Conservation (phyloP, 2,329 filamentous ascomycete genomes). For the Cordyceps javanica region DNA sequence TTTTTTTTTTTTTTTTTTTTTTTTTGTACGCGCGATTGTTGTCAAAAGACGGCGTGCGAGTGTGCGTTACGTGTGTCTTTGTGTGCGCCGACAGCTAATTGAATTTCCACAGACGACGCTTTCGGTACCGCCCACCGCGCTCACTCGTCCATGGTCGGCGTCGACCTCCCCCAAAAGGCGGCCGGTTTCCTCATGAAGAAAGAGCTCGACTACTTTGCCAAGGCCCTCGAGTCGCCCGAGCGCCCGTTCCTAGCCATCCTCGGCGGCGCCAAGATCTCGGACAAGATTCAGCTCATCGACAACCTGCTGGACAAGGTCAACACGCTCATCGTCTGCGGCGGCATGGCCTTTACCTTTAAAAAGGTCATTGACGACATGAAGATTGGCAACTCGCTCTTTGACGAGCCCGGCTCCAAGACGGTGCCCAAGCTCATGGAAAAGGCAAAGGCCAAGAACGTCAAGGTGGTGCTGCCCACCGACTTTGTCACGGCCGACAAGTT, state of each 20-base stretch:
- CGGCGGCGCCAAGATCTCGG: slow-evolving; percentile 94
- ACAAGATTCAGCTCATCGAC: slow-evolving; percentile 99
- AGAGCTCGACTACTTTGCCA: slow-evolving; percentile 98
- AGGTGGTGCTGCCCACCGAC: slow-evolving; percentile 90
- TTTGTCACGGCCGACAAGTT: slow-evolving; percentile 98
- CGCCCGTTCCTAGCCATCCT: slow-evolving; percentile 98
- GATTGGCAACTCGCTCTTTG: slow-evolving; percentile 89
- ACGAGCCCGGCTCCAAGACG: slow-evolving; percentile 89
- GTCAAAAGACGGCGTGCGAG: too few species aligned
- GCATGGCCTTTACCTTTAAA: slow-evolving; percentile 99
- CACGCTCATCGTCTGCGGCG: slow-evolving; percentile 92
- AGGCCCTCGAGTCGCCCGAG: slow-evolving; percentile 88
- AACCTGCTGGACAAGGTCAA: slow-evolving; percentile 98
- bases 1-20: too few species aligned
- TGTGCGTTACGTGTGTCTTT: too few species aligned
- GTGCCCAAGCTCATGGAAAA: slow-evolving; percentile 84
- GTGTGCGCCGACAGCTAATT: too few species aligned
- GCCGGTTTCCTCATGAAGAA: slow-evolving; percentile 99
- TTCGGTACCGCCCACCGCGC: slow-evolving; percentile 98
- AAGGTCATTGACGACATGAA: slow-evolving; percentile 89
- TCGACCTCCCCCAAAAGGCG: slow-evolving; percentile 92
- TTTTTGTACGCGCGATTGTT: too few species aligned
- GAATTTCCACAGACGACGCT: slow-evolving; percentile 67
- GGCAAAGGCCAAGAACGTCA: slow-evolving; percentile 93
- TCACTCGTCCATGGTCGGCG: slow-evolving; percentile 98